A percentile compares a stretch with the other conserved stretches of the same genome.
Conservation (phyloP, 2,329 filamentous ascomycete genomes). For the Biscogniauxia marginata region DNA sequence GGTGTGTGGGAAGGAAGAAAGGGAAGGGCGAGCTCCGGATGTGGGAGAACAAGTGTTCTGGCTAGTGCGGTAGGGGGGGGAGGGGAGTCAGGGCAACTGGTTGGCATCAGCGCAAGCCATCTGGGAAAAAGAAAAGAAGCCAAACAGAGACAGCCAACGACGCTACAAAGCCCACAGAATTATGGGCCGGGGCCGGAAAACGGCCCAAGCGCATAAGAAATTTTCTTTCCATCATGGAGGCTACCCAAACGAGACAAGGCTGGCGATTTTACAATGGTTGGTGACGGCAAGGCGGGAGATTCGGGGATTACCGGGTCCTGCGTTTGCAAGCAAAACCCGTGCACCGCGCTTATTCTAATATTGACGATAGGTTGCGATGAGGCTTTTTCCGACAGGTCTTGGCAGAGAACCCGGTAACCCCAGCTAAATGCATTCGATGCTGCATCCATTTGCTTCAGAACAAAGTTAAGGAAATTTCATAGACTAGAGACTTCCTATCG, state of each 20-base stretch:
- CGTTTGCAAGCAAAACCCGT: conserved; percentile 7
- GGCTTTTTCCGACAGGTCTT: conserved; percentile 5
- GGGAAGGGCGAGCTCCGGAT: conserved; percentile 31
- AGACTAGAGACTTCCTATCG: too few relatives aligned
- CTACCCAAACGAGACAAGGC: conserved; percentile 36
- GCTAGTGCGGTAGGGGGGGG: conserved; percentile 3
- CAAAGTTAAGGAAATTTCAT: too few relatives aligned
- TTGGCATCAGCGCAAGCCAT: conserved; percentile 12
- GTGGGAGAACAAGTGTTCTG: conserved; percentile 27
- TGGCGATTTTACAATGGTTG: conserved; percentile 21
- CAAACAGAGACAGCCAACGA: conserved; percentile 9
- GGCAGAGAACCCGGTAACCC: not conserved
- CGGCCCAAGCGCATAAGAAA: conserved; percentile 27
- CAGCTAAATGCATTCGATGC: not conserved
- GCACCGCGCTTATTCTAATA: conserved; percentile 4
- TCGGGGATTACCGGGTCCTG: conserved; percentile 21
- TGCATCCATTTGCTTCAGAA: too few relatives aligned
- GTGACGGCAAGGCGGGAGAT: conserved; percentile 8
- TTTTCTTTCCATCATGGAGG: conserved; percentile 23
- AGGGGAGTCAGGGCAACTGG: conserved; percentile 18
- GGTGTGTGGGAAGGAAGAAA: conserved; percentile 30
- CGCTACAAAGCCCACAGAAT: conserved; percentile 4
- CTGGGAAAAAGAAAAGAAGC: conserved; percentile 2
- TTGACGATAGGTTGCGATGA: conserved; percentile 5
- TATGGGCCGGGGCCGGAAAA: conserved; percentile 18